Evolutionary conservation across 495 filamentous ascomycete genomes (phyloP), one percentile per base, ranked within the genome.

Genomic region (Talaromyces trachyspermus): DNA sequence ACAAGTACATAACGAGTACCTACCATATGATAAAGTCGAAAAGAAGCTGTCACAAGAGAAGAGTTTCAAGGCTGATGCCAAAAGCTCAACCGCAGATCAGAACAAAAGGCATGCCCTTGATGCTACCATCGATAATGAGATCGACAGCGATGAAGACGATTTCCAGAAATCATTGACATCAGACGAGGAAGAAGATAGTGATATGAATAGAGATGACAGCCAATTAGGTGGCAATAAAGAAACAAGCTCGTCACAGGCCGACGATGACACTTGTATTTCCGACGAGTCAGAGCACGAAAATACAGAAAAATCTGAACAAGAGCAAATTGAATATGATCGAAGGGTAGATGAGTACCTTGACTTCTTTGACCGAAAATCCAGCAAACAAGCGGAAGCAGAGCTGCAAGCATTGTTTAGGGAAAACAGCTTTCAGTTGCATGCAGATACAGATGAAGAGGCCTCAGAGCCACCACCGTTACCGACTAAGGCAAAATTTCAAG

Each of bases 1-100:
- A 43, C 48, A 55, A 39, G 17, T 2, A 14, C n/a, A 11, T 23
- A 30, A 60, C 30, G 48, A 53, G 53, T 40, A 56, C 37, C 58
- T 84, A 54, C 45, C 54, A 32, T 78, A 79, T 49, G 62, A 77
- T 20, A 74, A 81, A 43, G 75, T 82, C 7, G 81, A 85, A 53
- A 50, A 62, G 35, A 54, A 68, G 20, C 58, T 82, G 23, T 63
- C 61, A n/a, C n/a, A n/a, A n/a, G n/a, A n/a, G n/a, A n/a, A n/a
- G n/a, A n/a, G n/a, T n/a, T n/a, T n/a, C n/a, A n/a, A n/a, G n/a
- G n/a, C n/a, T n/a, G n/a, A n/a, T n/a, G n/a, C 22, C 54, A 48
- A 15, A 53, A 27, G 32, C 20, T 23, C 51, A 2, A 39, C 49
- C 15, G 2, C 30, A n/a, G 22, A 46, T 33, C 48, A 26, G 17